These are phyloP conservation scores for Solanum pennellii DNA, from an alignment of 257 asterid species.

Conservation along the genomic window DNA sequence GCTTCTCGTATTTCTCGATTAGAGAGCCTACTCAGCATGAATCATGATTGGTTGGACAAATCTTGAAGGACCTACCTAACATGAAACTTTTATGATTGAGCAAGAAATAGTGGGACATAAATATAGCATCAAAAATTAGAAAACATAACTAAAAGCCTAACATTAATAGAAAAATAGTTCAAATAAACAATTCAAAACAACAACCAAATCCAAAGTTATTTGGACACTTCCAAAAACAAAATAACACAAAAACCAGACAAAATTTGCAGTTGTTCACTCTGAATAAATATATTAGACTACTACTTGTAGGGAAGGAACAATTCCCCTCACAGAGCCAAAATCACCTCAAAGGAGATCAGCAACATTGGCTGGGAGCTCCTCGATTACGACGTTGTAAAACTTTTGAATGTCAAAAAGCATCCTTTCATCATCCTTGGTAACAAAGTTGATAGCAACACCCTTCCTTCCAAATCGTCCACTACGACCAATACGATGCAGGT, in stretches of 20 bases:
- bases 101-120: background rate
- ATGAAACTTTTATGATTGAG: background rate
- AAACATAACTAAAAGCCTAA: background rate
- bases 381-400: slow-evolving; percentile 30
- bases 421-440: background rate
- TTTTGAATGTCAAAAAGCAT: slow-evolving; percentile 18
- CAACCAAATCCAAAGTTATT: background rate
- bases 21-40: background rate
- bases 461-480: slow-evolving; percentile 2
- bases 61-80: background rate
- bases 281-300: background rate
- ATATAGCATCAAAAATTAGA: background rate
- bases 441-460: slow-evolving; percentile 1
- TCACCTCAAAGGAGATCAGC: slow-evolving; percentile 11
- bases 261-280: background rate
- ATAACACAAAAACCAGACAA: background rate
- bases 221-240: background rate
- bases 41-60: background rate
- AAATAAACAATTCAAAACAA: background rate
- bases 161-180: background rate
- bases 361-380: slow-evolving; percentile 57
- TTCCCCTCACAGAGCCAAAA: background rate
- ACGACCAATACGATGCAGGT: slow-evolving; percentile 1
- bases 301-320: background rate
- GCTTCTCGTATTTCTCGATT: background rate